phyloP scores from a whole-genome alignment of 495 filamentous ascomycete species.

The Aspergillus cavernicola region DNA sequence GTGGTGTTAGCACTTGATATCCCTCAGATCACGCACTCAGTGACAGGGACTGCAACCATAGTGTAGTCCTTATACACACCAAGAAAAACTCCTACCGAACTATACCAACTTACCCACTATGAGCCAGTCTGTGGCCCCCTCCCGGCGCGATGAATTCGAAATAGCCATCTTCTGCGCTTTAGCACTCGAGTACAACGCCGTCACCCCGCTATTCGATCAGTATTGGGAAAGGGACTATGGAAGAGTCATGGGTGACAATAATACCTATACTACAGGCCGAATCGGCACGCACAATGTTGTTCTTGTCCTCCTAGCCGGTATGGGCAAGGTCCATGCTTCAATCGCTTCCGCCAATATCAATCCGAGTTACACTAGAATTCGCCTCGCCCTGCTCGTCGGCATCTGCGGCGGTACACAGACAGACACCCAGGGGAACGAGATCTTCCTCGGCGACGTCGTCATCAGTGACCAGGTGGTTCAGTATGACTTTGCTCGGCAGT shows the following conservation, averaged over 20 bases:
- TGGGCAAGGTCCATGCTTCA: conserved; percentile 14
- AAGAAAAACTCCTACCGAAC: no score
- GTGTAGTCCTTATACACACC: no score
- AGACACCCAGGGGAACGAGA: neutral
- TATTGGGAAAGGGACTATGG: conserved; percentile 16
- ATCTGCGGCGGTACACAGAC: neutral
- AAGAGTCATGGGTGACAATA: conserved; percentile 18
- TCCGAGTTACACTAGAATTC: neutral
- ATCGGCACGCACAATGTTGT: conserved; percentile 26
- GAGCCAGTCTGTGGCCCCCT: neutral
- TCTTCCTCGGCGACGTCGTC: neutral
- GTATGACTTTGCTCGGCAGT: neutral
- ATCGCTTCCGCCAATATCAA: neutral
- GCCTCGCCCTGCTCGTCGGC: neutral
- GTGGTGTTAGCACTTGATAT: no score
- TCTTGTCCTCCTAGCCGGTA: conserved; percentile 16
- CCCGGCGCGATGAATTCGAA: conserved; percentile 16
- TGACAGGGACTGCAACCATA: no score
- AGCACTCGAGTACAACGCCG: conserved; percentile 20
- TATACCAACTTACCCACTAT: no score
- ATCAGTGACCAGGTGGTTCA: neutral
- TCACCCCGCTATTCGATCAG: conserved; percentile 22
- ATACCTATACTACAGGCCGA: conserved; percentile 24
- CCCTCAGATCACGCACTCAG: no score
- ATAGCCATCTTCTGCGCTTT: conserved; percentile 28